Evolutionary conservation across 148 eudicot genomes (phyloP), one percentile per base, ranked within the genome.

Genomic region (Rhododendron simsii): DNA sequence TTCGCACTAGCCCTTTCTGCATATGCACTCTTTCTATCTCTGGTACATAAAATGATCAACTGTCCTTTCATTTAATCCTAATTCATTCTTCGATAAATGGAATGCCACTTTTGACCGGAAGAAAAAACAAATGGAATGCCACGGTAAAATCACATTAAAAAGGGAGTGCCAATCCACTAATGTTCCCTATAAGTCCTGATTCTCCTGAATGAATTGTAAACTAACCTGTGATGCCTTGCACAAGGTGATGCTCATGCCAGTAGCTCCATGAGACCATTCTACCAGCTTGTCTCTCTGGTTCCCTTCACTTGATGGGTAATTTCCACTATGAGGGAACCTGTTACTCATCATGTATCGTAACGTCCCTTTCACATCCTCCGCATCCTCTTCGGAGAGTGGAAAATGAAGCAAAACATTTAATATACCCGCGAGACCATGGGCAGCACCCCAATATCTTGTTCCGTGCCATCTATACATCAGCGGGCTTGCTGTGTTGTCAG

Each of bases 391-490:
- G 0, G 91, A 85, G 0, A 94, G 91, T 6, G 92, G 94, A 73
- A 95, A 92, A 84, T 95, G 96, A 87, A 95, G 95, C 80, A 95
- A 88, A 41, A 93, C 96, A 65, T 95, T 93, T 75, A 95, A 85
- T 84, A 95, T 93, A 83, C 98, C 98, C 4, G 95, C 94, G 50
- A 95, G 94, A 1, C 96, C 98, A 78, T 95, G 93, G 23, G 95
- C 92, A 7, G 98, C 95, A 65, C 98, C 98, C 91, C 94, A 95
- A 86, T 93, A 95, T 85, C 94, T 90, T 1, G 98, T 95, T 79
- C 98, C 98, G 18, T 95, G 98, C 95, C 96, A 95, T 80, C 96
- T 90, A 61, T 93, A 95, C 94, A 94, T 95, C 37, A 95, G 87
- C 0, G 98, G 96, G 67, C 94, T 93, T 0, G 87, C 88, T 16